Conservation (phyloP, 78 protist species). For the Guillardia theta region DNA sequence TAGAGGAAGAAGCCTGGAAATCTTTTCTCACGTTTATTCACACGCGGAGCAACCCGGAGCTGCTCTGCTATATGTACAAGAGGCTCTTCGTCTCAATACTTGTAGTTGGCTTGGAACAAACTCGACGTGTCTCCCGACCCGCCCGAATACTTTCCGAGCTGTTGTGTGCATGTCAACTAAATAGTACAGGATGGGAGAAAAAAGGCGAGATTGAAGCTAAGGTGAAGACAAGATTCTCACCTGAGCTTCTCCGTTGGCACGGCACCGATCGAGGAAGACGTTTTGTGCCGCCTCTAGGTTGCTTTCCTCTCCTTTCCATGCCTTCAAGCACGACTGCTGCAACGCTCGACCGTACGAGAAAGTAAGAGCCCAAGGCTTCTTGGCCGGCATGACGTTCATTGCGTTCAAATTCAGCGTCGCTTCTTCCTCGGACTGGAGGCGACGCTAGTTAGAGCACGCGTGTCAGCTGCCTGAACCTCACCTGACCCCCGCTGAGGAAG, state of each 20-base stretch:
- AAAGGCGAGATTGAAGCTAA: not conserved
- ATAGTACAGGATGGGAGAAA: not conserved
- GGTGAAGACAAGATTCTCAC: not conserved
- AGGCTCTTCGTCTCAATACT: not conserved
- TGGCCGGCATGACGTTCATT: conserved; percentile 54
- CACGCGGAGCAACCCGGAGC: no score
- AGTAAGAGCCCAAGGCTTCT: conserved; percentile 85
- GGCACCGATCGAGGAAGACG: not conserved
- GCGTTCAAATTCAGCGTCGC: conserved; percentile 86
- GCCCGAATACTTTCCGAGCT: not conserved
- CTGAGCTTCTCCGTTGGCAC: not conserved
- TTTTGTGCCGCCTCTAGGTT: not conserved
- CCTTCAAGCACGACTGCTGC: conserved; percentile 54
- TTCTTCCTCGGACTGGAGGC: conserved; percentile 59
- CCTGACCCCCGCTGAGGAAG: conserved; percentile 92
- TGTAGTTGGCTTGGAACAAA: not conserved
- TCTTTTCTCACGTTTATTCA: no score
- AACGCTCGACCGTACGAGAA: conserved; percentile 92
- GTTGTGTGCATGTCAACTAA: not conserved
- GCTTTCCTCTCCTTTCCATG: not conserved
- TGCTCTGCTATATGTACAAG: no score
- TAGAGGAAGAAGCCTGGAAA: no score
- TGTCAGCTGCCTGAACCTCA: not conserved
- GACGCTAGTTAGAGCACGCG: not conserved
- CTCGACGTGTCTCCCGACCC: not conserved